Conservation (phyloP, 108 stramenopile species). For the Cylindrotheca fusiformis region DNA sequence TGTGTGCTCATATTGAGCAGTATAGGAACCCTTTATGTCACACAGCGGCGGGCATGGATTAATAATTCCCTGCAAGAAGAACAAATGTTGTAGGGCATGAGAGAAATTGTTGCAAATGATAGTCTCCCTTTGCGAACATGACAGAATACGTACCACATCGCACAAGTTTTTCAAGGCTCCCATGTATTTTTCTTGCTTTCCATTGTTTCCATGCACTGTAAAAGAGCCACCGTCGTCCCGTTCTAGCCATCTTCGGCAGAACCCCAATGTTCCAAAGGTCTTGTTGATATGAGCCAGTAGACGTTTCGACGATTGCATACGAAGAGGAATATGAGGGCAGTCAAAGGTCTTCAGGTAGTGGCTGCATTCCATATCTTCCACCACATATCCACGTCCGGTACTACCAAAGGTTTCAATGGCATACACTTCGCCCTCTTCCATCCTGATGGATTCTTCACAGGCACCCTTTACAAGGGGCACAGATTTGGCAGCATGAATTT, state of each 20-base stretch:
- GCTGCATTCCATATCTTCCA: constrained; percentile 97
- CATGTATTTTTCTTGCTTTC: constrained; percentile 94
- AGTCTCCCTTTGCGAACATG: too few species aligned
- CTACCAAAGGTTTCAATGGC: constrained; percentile 99
- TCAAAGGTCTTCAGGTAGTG: constrained; percentile 98
- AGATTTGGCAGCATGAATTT: constrained; percentile 95
- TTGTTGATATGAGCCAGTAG: constrained; percentile 97
- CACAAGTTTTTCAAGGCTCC: constrained; percentile 97
- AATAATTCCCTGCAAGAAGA: constrained; percentile 68
- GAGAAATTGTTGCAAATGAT: too few species aligned
- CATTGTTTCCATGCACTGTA: constrained; percentile 76
- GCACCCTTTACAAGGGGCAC: constrained; percentile 95
- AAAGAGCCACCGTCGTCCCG: constrained; percentile 90
- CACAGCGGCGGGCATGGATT: constrained; percentile 93
- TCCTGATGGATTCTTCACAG: constrained; percentile 88
- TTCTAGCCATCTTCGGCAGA: constrained; percentile 98
- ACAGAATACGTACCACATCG: constrained; percentile 87
- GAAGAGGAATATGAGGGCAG: constrained; percentile 91
- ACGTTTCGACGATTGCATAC: constrained; percentile 84
- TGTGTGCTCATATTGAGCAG: constrained; percentile 99
- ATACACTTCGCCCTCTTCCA: constrained; percentile 99
- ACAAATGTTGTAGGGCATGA: too few species aligned
- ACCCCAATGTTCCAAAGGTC: constrained; percentile 98
- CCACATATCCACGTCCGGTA: constrained; percentile 94
- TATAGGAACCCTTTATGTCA: constrained; percentile 93